Evolutionary conservation across 2,329 filamentous ascomycete species (phyloP).

Genomic region (Orbilia quercus): DNA sequence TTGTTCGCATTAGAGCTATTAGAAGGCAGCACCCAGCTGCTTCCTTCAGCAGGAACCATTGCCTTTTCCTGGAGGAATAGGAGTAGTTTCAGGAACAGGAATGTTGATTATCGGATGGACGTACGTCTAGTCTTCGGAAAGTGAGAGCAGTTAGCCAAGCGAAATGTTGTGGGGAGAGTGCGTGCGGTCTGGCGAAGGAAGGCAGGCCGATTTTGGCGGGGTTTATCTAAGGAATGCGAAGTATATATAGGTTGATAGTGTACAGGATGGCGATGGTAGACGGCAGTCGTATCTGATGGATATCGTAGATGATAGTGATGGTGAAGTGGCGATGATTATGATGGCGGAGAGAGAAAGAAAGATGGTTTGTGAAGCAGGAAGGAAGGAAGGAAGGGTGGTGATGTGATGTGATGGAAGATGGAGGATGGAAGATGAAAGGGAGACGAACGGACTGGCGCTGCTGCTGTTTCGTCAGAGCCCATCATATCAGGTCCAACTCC

Average conservation of each 20-base stretch:
- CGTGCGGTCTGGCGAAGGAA: not conserved
- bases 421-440: conserved; percentile 33
- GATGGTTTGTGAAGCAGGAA: conserved; percentile 10
- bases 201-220: not conserved
- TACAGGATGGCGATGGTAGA: conserved; percentile 4
- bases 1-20: not conserved
- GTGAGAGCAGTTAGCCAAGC: conserved; percentile 10
- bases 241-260: conserved; percentile 5
- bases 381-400: too few relatives aligned
- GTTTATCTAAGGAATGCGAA: conserved; percentile 5
- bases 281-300: not conserved
- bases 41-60: not conserved
- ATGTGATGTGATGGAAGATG: not conserved
- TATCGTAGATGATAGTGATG: conserved; percentile 1
- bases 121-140: conserved; percentile 1
- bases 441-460: conserved; percentile 11
- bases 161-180: conserved; percentile 1
- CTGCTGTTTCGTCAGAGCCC: conserved; percentile 40
- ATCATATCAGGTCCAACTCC: too few relatives aligned
- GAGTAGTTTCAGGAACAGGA: not conserved
- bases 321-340: not conserved
- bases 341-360: not conserved
- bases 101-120: too few relatives aligned
- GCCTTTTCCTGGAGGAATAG: conserved; percentile 6
- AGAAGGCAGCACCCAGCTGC: not conserved